A percentile compares a stretch with the other conserved stretches of the same genome.
Conservation (phyloP, 352 stramenopile species). For the Pilasporangium apinafurcum region DNA sequence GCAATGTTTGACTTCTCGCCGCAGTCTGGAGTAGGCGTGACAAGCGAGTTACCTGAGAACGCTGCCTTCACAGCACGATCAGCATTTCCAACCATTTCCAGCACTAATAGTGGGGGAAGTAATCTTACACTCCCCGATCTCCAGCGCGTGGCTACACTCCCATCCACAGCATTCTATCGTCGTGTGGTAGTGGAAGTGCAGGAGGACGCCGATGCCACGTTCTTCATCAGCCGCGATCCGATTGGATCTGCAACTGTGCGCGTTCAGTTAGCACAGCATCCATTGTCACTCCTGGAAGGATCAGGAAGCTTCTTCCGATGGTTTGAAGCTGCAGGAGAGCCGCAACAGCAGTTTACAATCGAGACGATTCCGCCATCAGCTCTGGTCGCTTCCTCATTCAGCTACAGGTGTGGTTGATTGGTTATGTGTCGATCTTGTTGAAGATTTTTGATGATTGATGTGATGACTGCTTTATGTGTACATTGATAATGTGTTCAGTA, state of each 20-base stretch:
- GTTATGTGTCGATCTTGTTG: slow-evolving; percentile 4
- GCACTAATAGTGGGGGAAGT: slow-evolving; percentile 1
- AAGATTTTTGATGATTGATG: too few relatives aligned
- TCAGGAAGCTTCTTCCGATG: slow-evolving; percentile 41
- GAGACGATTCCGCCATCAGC: slow-evolving; percentile 45
- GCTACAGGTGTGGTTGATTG: too few relatives aligned
- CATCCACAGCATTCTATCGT: slow-evolving; percentile 27
- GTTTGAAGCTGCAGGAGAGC: slow-evolving; percentile 19
- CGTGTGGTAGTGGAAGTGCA: slow-evolving; percentile 28
- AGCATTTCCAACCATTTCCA: slow-evolving; percentile 36
- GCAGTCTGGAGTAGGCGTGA: neutral
- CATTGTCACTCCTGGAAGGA: slow-evolving; percentile 14
- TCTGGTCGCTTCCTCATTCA: slow-evolving; percentile 7
- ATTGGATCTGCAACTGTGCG: too few relatives aligned
- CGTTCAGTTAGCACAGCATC: too few relatives aligned
- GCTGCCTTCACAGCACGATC: slow-evolving; percentile 31
- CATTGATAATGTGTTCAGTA: too few relatives aligned
- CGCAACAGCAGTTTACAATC: slow-evolving; percentile 48
- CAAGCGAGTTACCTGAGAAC: slow-evolving; percentile 25
- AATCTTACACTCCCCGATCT: slow-evolving; percentile 29
- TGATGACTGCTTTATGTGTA: too few relatives aligned
- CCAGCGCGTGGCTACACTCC: slow-evolving; percentile 28
- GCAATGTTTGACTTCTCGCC: slow-evolving; percentile 17
- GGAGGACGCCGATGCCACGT: slow-evolving; percentile 15
- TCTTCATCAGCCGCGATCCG: slow-evolving; percentile 31